Evolutionary conservation across 768 basidiomycete genomes (phyloP).

Genomic region (Mycena amicta): DNA sequence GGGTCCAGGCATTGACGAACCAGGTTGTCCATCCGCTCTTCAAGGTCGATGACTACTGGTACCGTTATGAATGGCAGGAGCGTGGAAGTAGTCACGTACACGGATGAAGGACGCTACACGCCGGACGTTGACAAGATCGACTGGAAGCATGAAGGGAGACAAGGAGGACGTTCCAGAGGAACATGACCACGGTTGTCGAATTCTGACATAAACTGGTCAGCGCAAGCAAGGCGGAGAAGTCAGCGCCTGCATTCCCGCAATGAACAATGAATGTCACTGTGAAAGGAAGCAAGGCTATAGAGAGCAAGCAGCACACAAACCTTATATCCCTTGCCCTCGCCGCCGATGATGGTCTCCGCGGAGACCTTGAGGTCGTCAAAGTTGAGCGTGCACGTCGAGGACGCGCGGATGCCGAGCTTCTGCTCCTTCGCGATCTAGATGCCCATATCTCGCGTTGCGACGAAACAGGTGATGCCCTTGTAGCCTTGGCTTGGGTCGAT

Average conservation of each 20-base stretch:
- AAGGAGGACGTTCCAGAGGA: too few species aligned
- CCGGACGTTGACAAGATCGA: background rate
- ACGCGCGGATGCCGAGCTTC: constrained; percentile 95
- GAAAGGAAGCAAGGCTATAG: too few species aligned
- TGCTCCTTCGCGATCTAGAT: constrained; percentile 97
- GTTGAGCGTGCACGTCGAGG: constrained; percentile 91
- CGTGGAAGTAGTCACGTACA: constrained; percentile 13
- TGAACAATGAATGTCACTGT: too few species aligned
- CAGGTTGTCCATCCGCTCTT: background rate
- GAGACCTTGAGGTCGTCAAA: constrained; percentile 91
- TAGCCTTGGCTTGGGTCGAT: constrained; percentile 91
- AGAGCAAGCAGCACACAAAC: too few species aligned
- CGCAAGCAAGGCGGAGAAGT: too few species aligned
- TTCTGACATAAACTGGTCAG: too few species aligned
- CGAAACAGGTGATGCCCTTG: constrained; percentile 98
- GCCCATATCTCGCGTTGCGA: constrained; percentile 96
- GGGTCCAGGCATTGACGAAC: constrained; percentile 5
- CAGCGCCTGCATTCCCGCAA: too few species aligned
- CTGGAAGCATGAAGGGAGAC: too few species aligned
- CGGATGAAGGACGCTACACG: constrained; percentile 11
- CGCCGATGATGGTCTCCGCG: constrained; percentile 88
- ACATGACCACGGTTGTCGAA: too few species aligned
- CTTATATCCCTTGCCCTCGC: constrained; percentile 93
- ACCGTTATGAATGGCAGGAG: constrained; percentile 15
- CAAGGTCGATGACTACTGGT: constrained; percentile 8